Evolutionary conservation across 1,284 basidiomycete genomes (phyloP).

Genomic region (Gomphus bonarii): DNA sequence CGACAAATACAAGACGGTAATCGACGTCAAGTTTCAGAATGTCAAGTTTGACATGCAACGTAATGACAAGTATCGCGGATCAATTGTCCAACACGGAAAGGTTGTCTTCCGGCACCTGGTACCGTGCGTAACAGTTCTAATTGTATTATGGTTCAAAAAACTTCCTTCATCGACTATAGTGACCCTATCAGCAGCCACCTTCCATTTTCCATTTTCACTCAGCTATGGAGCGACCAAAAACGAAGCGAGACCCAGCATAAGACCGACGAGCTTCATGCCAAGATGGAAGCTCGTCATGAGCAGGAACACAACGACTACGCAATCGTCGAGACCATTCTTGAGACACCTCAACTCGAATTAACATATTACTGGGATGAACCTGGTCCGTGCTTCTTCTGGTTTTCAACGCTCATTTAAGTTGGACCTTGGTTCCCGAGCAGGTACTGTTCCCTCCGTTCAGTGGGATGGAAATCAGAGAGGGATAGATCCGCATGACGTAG

Average conservation of each 20-base stretch:
- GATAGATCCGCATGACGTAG: constrained; percentile 53
- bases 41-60: constrained; percentile 59
- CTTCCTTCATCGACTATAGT: neutral
- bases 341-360: constrained; percentile 64
- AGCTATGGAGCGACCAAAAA: constrained; percentile 8
- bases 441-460: constrained; percentile 41
- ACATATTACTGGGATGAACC: constrained; percentile 70
- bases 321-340: constrained; percentile 74
- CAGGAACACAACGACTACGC: constrained; percentile 56
- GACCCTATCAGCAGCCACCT: neutral
- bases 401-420: neutral
- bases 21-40: constrained; percentile 60
- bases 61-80: constrained; percentile 65
- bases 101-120: constrained; percentile 26
- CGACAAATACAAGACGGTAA: constrained; percentile 73
- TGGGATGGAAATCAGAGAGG: constrained; percentile 25
- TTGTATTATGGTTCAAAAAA: neutral
- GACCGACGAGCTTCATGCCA: constrained; percentile 6
- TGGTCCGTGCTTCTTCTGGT: neutral
- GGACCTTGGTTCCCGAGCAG: constrained; percentile 28
- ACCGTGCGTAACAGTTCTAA: neutral
- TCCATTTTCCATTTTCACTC: neutral
- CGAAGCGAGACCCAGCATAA: neutral
- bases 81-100: constrained; percentile 58
- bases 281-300: neutral